Evolutionary conservation across 306 rosid species (phyloP).

Genomic region (Medicago lupulina): DNA sequence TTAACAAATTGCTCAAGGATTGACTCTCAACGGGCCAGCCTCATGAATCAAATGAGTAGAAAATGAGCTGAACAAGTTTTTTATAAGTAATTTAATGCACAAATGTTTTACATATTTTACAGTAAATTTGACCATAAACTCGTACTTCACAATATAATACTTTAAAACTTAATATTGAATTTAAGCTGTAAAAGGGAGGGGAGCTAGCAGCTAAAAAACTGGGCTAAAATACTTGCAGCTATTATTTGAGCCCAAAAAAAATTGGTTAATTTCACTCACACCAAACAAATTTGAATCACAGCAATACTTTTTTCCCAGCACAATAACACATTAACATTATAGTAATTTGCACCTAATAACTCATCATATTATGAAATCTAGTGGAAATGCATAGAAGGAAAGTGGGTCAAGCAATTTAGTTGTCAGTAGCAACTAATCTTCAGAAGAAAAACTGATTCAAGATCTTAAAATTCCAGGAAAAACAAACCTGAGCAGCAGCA

Average conservation of each 20-base stretch:
- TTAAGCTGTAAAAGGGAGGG: background rate
- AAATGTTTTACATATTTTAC: too few relatives aligned
- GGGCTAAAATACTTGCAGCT: background rate
- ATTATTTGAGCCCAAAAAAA: conserved; percentile 28
- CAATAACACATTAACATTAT: background rate
- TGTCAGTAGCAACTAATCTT: conserved; percentile 23
- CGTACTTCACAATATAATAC: background rate
- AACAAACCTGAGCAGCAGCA: conserved; percentile 97
- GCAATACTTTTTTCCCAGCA: conserved; percentile 1
- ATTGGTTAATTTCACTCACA: background rate
- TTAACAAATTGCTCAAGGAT: too few relatives aligned
- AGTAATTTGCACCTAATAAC: background rate
- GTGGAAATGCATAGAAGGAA: conserved; percentile 1
- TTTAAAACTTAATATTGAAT: background rate
- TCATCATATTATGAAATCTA: conserved; percentile 15
- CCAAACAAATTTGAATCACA: conserved; percentile 19
- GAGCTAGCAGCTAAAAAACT: conserved; percentile 5
- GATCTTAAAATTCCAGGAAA: conserved; percentile 28
- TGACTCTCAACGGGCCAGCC: too few relatives aligned
- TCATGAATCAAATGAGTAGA: too few relatives aligned
- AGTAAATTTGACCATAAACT: background rate
- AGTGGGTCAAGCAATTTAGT: conserved; percentile 8
- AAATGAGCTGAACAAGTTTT: too few relatives aligned
- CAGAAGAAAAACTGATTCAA: conserved; percentile 33
- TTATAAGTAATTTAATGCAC: too few relatives aligned